These are phyloP conservation scores for Citrus mangshanensis DNA, from an alignment of 345 rosid genomes.

Conservation along the genomic window DNA sequence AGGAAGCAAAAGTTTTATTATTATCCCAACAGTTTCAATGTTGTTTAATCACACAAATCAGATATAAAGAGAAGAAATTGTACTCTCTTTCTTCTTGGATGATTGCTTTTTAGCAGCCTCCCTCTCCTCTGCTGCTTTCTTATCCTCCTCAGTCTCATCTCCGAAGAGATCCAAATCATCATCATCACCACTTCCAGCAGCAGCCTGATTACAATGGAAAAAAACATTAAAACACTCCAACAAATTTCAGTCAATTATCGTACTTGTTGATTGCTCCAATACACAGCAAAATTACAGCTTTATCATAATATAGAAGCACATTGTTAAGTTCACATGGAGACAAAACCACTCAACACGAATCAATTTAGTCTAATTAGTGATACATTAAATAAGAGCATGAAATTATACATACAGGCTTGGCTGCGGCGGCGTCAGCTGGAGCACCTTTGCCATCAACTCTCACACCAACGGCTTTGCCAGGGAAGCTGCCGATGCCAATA, in stretches of 20 bases:
- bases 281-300: too few relatives aligned
- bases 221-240: not conserved
- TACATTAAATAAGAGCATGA: not conserved
- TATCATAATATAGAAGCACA: not conserved
- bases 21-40: not conserved
- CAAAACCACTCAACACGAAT: not conserved
- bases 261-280: too few relatives aligned
- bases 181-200: slow-evolving; percentile 65
- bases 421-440: slow-evolving; percentile 36
- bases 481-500: slow-evolving; percentile 47
- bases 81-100: slow-evolving; percentile 75
- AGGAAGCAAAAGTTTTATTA: not conserved
- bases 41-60: not conserved
- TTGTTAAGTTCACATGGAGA: not conserved
- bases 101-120: slow-evolving; percentile 71
- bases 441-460: slow-evolving; percentile 52
- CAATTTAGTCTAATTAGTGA: not conserved
- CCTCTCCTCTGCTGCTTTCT: slow-evolving; percentile 92
- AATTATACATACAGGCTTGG: slow-evolving; percentile 18
- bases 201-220: slow-evolving; percentile 24
- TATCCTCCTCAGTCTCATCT: slow-evolving; percentile 94
- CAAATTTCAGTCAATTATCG: not conserved
- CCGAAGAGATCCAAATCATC: slow-evolving; percentile 93
- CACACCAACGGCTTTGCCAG: slow-evolving; percentile 84
- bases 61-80: slow-evolving; percentile 5